These are phyloP conservation scores for Gracilaria vermiculophylla DNA, from an alignment of 23 red algal genomes.

Conservation along the genomic window DNA sequence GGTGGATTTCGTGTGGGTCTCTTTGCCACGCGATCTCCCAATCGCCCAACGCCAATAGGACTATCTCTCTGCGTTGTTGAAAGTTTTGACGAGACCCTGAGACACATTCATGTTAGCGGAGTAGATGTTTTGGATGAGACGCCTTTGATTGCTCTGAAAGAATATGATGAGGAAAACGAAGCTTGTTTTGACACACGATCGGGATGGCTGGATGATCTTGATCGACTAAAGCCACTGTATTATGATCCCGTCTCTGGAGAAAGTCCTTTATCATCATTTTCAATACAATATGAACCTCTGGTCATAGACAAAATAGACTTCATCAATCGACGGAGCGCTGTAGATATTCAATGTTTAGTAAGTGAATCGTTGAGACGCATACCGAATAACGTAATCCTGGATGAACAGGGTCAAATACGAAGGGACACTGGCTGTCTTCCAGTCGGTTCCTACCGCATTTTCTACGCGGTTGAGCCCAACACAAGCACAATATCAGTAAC, in stretches of 20 bases:
- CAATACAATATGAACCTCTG: not conserved
- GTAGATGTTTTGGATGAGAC: constrained; percentile 77
- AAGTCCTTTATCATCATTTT: not conserved
- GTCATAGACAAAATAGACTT: constrained; percentile 42
- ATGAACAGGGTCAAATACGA: not conserved
- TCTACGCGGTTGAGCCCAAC: not conserved
- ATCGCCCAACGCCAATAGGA: constrained; percentile 67
- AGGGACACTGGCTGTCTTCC: constrained; percentile 12
- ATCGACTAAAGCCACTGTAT: constrained; percentile 47
- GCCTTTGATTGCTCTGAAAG: constrained; percentile 44
- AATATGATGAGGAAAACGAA: constrained; percentile 28
- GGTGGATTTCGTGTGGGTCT: constrained; percentile 70
- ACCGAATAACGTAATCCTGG: not conserved
- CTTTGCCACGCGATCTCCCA: constrained; percentile 67
- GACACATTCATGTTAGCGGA: constrained; percentile 31
- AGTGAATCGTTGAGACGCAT: constrained; percentile 26
- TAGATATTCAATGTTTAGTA: constrained; percentile 46
- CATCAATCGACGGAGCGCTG: constrained; percentile 31
- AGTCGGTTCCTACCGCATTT: constrained; percentile 51
- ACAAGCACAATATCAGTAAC: constrained; percentile 2
- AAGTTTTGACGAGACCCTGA: constrained; percentile 11
- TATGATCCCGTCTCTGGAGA: constrained; percentile 44
- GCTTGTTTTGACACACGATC: not conserved
- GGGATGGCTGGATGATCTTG: constrained; percentile 67
- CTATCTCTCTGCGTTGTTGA: constrained; percentile 48